Evolutionary conservation across 2,329 filamentous ascomycete species (phyloP), one percentile per base, ranked within the genome.

Genomic region (Trichophyton simii): DNA sequence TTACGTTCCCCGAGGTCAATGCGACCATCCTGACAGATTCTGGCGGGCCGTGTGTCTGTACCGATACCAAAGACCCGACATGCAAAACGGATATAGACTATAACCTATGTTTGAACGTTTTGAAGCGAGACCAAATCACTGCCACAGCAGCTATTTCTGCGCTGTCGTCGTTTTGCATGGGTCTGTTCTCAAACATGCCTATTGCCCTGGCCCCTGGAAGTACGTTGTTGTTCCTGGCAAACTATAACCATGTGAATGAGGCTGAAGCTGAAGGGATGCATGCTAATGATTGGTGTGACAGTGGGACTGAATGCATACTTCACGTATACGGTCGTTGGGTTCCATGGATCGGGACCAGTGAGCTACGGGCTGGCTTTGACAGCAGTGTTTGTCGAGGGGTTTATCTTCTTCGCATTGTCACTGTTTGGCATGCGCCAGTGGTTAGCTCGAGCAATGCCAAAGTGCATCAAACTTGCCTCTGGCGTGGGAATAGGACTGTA

Each of bases 261-360:
- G 34, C 34, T 38, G 34, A 38, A 38, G 3, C 3, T 0, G 11
- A 13, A 13, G 34, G 8, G 34, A 9, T 38, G 22, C 22, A 22
- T 22, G 34, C 8, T 13, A 38, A 38, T 13, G 11, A 38, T 38
- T 38, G 34, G 34, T 38, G 34, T 64, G 2, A 36, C 50, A 87
- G 84, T 90, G 87, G 87, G 90, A 28, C 73, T 95, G 61, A 95
- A 95, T 70, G 89, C 89, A 18, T 95, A 95, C 72, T 95, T 95
- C 70, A 82, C 89, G 28, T 95, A 88, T 71, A 87, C 84, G 0
- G 86, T 89, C 52, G 89, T 95, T 61, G 90, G 90, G 2, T 83
- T 79, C 68, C 86, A 91, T 71, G 90, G 89, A 50, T 81, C 79
- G 22, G 89, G 89, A 1, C 78, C 81, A 41, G 85, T 95, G 7